Evolutionary conservation across 257 asterid species (phyloP).

Genomic region (Solanum ossicruentum): DNA sequence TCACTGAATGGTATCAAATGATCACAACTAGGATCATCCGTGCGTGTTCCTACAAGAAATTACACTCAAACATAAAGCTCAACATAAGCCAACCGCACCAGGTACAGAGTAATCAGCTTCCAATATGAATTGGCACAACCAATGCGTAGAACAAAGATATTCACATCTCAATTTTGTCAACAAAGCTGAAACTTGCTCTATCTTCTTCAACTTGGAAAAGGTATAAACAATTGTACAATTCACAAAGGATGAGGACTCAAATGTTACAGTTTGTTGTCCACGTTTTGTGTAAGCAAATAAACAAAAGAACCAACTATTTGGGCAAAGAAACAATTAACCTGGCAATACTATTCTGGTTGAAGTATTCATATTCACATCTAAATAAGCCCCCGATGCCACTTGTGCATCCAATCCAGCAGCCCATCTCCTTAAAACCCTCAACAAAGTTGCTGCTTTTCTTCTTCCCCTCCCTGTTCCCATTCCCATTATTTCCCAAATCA

Average conservation of each 20-base stretch:
- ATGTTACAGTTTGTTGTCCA: neutral
- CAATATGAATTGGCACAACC: neutral
- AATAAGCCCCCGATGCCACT: conserved; percentile 9
- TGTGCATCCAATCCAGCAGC: conserved; percentile 59
- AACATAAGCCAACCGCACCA: neutral
- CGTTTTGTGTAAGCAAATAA: neutral
- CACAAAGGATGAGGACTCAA: neutral
- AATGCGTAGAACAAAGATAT: neutral
- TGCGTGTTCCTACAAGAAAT: neutral
- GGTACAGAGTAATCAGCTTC: neutral
- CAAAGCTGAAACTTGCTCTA: neutral
- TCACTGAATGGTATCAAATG: neutral
- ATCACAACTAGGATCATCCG: neutral
- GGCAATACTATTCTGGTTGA: conserved; percentile 45
- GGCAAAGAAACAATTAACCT: conserved; percentile 6
- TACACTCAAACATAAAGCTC: neutral
- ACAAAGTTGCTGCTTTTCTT: conserved; percentile 67
- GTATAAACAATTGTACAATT: neutral
- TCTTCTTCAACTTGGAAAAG: neutral
- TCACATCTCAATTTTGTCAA: neutral
- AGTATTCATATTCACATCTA: conserved; percentile 27
- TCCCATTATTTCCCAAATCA: conserved; percentile 79
- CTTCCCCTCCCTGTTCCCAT: conserved; percentile 63
- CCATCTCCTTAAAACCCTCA: conserved; percentile 84
- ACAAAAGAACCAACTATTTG: neutral